phyloP scores from a whole-genome alignment of 2,329 filamentous ascomycete species.

The Teratosphaeriaceae sp. region DNA sequence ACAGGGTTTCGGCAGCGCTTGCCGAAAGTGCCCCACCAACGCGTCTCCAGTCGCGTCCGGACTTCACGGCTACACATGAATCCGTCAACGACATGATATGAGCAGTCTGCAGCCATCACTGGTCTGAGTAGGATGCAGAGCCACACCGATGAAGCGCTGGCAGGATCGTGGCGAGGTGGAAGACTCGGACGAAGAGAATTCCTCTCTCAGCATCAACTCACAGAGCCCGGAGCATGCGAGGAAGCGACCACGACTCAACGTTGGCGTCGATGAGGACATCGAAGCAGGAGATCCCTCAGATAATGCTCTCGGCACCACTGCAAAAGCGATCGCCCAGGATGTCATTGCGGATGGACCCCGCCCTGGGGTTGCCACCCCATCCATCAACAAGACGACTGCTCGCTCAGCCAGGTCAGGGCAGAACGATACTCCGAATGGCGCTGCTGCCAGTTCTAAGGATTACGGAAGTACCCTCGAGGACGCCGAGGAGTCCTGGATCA shows the following conservation, averaged over 20 bases:
- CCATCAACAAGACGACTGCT: too few species aligned
- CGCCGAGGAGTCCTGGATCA: constrained; percentile 13
- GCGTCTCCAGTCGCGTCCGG: constrained; percentile 3
- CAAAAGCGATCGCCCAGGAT: too few species aligned
- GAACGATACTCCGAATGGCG: too few species aligned
- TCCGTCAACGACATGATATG: constrained; percentile 2
- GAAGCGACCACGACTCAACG: constrained; percentile 14
- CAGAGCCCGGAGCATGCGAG: constrained; percentile 14
- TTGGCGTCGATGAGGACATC: too few species aligned
- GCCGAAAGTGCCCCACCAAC: background rate
- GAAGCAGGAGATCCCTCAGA: too few species aligned
- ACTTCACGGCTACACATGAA: background rate
- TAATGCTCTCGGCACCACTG: too few species aligned
- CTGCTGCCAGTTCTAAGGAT: too few species aligned
- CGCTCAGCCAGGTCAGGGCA: too few species aligned
- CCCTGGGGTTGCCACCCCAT: too few species aligned
- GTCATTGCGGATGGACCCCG: too few species aligned
- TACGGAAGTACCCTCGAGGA: too few species aligned
- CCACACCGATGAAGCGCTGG: constrained; percentile 42
- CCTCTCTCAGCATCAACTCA: constrained; percentile 19
- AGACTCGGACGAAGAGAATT: constrained; percentile 47
- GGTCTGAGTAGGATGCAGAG: constrained; percentile 14
- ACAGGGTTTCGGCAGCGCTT: background rate
- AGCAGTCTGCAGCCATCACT: background rate
- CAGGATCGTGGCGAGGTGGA: constrained; percentile 43